These are phyloP conservation scores for Fusarium sp. DNA, from an alignment of 2,329 filamentous ascomycete genomes.

Conservation along the genomic window DNA sequence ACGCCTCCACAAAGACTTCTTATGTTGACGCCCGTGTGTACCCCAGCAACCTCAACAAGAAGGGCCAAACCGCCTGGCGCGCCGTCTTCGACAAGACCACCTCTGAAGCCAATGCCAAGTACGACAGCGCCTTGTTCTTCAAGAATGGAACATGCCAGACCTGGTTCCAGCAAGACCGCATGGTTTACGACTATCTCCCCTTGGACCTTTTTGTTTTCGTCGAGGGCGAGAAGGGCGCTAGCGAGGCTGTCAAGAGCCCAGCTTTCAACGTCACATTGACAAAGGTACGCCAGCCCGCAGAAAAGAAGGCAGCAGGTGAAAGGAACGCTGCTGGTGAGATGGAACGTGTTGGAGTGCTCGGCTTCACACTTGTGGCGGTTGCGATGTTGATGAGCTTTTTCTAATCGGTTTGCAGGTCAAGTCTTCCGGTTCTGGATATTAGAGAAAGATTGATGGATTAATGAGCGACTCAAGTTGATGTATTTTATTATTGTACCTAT, in stretches of 20 bases:
- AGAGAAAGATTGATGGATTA: neutral
- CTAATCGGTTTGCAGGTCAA: constrained; percentile 37
- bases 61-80: constrained; percentile 51
- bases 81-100: constrained; percentile 49
- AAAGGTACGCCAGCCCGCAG: constrained; percentile 44
- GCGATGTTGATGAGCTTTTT: constrained; percentile 37
- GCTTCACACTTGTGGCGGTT: constrained; percentile 9
- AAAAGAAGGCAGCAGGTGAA: constrained; percentile 25
- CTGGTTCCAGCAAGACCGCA: constrained; percentile 52
- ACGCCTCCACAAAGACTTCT: constrained; percentile 12
- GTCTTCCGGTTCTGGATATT: neutral
- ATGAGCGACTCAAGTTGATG: accelerated
- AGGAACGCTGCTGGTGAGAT: constrained; percentile 12
- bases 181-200: constrained; percentile 51
- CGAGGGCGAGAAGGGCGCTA: constrained; percentile 22
- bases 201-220: constrained; percentile 52
- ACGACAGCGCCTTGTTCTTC: constrained; percentile 48
- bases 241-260: constrained; percentile 40
- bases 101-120: constrained; percentile 23
- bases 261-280: constrained; percentile 49
- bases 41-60: constrained; percentile 46
- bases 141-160: constrained; percentile 50
- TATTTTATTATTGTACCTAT: neutral
- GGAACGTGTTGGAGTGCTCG: constrained; percentile 8
- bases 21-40: constrained; percentile 49